A percentile compares a stretch with the other conserved stretches of the same genome.
Conservation (phyloP, 2,329 filamentous ascomycete genomes). For the Cercospora sp. region DNA sequence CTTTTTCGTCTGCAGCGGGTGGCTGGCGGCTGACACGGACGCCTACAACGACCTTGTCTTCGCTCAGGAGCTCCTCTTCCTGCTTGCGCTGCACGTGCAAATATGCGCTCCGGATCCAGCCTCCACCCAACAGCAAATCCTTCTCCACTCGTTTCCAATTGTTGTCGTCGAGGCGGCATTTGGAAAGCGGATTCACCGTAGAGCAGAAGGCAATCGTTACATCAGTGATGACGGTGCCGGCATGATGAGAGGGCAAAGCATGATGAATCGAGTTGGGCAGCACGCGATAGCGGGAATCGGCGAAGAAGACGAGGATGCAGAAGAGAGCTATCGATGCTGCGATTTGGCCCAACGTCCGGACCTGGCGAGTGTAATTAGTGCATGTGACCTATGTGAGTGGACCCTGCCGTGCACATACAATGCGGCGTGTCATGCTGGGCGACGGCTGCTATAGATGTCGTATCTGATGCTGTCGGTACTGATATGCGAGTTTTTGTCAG, state of each 20-base stretch:
- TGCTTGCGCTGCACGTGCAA: slow-evolving; percentile 79
- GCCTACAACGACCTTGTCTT: slow-evolving; percentile 79
- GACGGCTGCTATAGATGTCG: not conserved
- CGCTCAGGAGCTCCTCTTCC: slow-evolving; percentile 74
- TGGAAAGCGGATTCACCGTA: slow-evolving; percentile 58
- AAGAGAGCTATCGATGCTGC: slow-evolving; percentile 61
- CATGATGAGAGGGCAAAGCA: slow-evolving; percentile 81
- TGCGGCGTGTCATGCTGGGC: slow-evolving; percentile 26
- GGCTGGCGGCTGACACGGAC: slow-evolving; percentile 72
- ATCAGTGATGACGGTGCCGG: slow-evolving; percentile 82
- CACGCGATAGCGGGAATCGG: slow-evolving; percentile 86
- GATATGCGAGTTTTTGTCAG: not conserved
- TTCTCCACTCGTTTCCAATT: slow-evolving; percentile 86
- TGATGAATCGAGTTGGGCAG: slow-evolving; percentile 82
- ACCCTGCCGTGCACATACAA: slow-evolving; percentile 19
- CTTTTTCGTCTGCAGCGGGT: slow-evolving; percentile 60
- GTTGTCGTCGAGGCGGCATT: slow-evolving; percentile 63
- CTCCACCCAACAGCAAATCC: slow-evolving; percentile 76
- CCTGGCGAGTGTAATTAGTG: slow-evolving; percentile 17
- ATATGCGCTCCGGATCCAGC: slow-evolving; percentile 75
- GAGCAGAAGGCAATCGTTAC: slow-evolving; percentile 77
- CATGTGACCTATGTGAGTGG: not conserved
- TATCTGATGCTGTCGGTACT: not conserved
- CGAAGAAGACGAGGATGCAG: slow-evolving; percentile 72
- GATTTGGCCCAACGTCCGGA: slow-evolving; percentile 78